Percentiles rank a stretch among this genome's conserved stretches.
These are phyloP conservation scores for Podaxis sp. DNA, from an alignment of 768 basidiomycete genomes.

Conservation along the genomic window DNA sequence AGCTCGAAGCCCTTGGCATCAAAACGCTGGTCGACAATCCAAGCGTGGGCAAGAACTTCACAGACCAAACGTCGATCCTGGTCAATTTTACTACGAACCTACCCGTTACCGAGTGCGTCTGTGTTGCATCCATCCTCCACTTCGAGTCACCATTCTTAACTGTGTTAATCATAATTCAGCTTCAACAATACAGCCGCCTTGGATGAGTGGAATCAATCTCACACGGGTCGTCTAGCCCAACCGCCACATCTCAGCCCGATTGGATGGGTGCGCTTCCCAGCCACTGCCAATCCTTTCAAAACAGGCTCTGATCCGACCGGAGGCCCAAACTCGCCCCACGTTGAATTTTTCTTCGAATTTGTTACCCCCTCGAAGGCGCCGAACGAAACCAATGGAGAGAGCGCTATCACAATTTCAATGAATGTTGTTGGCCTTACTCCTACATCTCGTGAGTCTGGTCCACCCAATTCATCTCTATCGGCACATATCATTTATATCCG, in stretches of 20 bases:
- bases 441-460: not conserved
- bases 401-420: not conserved
- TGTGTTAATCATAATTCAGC: not conserved
- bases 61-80: slow-evolving; percentile 23
- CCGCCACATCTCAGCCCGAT: not conserved
- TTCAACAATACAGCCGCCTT: not conserved
- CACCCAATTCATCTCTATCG: not conserved
- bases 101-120: slow-evolving; percentile 14
- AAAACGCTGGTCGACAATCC: slow-evolving; percentile 15
- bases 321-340: not conserved
- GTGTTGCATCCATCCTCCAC: too few relatives aligned
- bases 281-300: slow-evolving; percentile 6
- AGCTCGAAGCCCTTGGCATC: slow-evolving; percentile 20
- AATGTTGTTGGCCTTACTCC: not conserved
- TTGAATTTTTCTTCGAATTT: not conserved
- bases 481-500: not conserved
- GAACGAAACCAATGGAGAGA: not conserved
- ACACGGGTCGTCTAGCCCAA: slow-evolving; percentile 5
- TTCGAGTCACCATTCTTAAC: too few relatives aligned
- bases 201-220: not conserved
- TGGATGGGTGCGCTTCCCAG: slow-evolving; percentile 11
- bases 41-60: slow-evolving; percentile 17
- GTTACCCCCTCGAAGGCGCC: not conserved
- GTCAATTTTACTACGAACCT: slow-evolving; percentile 12
- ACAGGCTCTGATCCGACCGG: slow-evolving; percentile 7